Base-by-base conservation (phyloP, 2,329 filamentous ascomycete species). In the Fusarium napiforme region DNA sequence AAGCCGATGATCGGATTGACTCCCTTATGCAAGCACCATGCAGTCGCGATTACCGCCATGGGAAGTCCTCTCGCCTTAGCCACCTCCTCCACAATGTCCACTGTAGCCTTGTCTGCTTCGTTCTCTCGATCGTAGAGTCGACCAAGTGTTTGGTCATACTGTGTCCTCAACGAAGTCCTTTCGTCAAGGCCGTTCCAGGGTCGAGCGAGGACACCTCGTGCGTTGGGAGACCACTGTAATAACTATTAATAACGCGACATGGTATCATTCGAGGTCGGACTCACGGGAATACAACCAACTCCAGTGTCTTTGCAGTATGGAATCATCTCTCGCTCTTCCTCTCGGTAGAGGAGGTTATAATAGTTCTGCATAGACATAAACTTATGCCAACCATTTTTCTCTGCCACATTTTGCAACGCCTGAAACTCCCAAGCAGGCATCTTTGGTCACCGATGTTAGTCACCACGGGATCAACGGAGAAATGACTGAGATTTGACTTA, bases 351-450 rank as follows among this genome's bases (percentile, higher is more conserved):
- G 4, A 88, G 78, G 69, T 86, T 89, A 74, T 90, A 86, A 28
- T 85, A 82, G 64, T 89, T 88, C 72, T 90, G 87, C 88, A 90
- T 90, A 7, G 82, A 85, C 47, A 89, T 80, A 68, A 90, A 90
- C 77, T 89, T 87, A 0, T 84, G 87, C 87, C 86, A 90, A 3
- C 86, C 85, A 59, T 89, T 81, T 70, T 84, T 83, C 68, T 88
- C 84, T 4, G 88, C 88, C 2, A 83, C 80, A 45, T 84, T 85
- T 63, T 90, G 88, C 77, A 90, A 80, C 19, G 79, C 72, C 62
- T 87, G 82, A 64, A 53, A 60, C 2, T 60, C 34, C 57, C 45
- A 60, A 4, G 45, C 34, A 2, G 43, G 28, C 43, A 64, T 36
- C 56, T 64, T n/a, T 3, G 0, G 2, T n/a, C 9, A 2, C 14